A percentile compares a stretch with the other conserved stretches of the same genome.
Conservation (phyloP, 345 rosid species). For the Salix caprea region DNA sequence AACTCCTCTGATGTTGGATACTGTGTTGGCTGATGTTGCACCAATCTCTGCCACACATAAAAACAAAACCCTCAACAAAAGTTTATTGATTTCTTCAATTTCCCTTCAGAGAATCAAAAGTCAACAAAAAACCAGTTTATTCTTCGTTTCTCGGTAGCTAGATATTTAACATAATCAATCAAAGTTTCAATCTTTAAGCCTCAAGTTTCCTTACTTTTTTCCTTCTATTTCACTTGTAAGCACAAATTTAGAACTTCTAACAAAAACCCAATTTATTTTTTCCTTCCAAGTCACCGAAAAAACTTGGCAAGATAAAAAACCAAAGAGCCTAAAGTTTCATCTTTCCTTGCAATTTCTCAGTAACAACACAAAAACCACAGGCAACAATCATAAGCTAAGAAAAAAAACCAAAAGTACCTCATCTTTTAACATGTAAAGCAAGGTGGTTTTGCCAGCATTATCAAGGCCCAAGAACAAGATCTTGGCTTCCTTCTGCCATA, state of each 20-base stretch:
- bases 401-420: background rate
- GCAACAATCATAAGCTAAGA: background rate
- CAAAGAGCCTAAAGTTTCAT: background rate
- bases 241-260: background rate
- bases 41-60: slow-evolving; percentile 52
- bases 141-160: background rate
- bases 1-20: slow-evolving; percentile 82
- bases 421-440: slow-evolving; percentile 78
- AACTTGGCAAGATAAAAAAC: background rate
- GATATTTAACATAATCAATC: background rate
- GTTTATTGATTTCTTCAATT: background rate
- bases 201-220: background rate
- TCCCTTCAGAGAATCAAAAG: background rate
- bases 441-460: slow-evolving; percentile 78
- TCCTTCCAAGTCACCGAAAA: background rate
- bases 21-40: slow-evolving; percentile 82
- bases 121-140: background rate
- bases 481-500: slow-evolving; percentile 85
- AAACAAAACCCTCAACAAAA: background rate
- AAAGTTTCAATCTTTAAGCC: background rate
- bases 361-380: background rate
- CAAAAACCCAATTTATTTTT: background rate
- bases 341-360: background rate
- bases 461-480: slow-evolving; percentile 79
- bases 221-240: background rate